Conservation (phyloP, 257 asterid species). For the Ilex aquifolium region DNA sequence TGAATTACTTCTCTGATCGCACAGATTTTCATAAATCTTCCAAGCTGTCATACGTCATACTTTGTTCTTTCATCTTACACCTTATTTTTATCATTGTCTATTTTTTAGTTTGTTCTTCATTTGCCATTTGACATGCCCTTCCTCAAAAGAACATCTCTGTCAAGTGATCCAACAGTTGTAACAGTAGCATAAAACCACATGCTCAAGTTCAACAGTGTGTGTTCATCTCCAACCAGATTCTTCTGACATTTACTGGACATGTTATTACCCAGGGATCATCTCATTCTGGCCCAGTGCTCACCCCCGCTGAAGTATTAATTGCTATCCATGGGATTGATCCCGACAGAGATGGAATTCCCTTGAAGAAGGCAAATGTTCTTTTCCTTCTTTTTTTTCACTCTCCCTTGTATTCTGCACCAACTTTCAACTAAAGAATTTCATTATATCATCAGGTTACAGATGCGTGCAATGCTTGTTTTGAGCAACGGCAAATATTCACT, state of each 20-base stretch:
- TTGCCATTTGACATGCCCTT: too few relatives aligned
- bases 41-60: too few relatives aligned
- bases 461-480: constrained; percentile 98
- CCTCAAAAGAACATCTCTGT: too few relatives aligned
- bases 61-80: too few relatives aligned
- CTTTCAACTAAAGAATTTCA: constrained; percentile 11
- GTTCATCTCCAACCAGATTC: background rate
- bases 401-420: constrained; percentile 13
- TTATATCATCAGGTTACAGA: constrained; percentile 74
- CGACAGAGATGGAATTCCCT: constrained; percentile 78
- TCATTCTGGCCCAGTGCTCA: constrained; percentile 53
- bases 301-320: constrained; percentile 95
- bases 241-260: constrained; percentile 8
- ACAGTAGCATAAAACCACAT: too few relatives aligned
- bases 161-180: too few relatives aligned
- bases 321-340: constrained; percentile 96
- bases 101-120: too few relatives aligned
- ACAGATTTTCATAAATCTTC: too few relatives aligned
- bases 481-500: constrained; percentile 72
- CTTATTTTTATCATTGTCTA: too few relatives aligned
- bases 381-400: constrained; percentile 6
- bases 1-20: too few relatives aligned
- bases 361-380: constrained; percentile 64
- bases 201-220: too few relatives aligned
- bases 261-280: constrained; percentile 55